Percentiles rank a stretch among this genome's conserved stretches.
These are phyloP conservation scores for Solanum paucissectum DNA, from an alignment of 257 asterid species.

Conservation along the genomic window DNA sequence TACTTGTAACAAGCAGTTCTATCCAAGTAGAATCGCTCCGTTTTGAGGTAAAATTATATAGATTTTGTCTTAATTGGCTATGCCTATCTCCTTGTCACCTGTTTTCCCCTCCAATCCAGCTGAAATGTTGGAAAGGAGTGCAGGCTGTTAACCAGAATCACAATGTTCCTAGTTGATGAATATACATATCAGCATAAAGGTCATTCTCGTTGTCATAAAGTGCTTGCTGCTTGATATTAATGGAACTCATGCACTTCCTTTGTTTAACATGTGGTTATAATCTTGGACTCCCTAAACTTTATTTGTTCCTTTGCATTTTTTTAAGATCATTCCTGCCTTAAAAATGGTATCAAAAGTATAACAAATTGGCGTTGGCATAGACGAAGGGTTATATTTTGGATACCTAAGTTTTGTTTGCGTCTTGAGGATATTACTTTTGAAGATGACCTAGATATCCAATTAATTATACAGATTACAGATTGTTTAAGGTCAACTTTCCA, in stretches of 20 bases:
- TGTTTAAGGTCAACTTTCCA: neutral
- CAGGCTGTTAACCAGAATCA: neutral
- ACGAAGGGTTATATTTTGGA: neutral
- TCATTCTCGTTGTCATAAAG: neutral
- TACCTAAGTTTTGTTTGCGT: neutral
- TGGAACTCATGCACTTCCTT: neutral
- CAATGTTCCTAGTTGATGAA: neutral
- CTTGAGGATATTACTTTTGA: neutral
- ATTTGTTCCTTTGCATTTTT: neutral
- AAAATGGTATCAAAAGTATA: neutral
- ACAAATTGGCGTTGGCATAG: neutral
- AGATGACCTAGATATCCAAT: neutral
- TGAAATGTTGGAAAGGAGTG: neutral
- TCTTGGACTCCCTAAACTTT: neutral
- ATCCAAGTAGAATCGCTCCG: slow-evolving; percentile 46
- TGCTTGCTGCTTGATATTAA: neutral
- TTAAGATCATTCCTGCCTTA: neutral
- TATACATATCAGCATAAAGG: neutral
- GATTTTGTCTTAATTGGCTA: neutral
- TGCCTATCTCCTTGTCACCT: neutral
- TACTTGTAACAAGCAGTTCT: slow-evolving; percentile 17
- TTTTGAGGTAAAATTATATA: slow-evolving; percentile 55
- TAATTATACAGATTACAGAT: neutral
- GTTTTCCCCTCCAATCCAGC: neutral
- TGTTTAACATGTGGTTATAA: neutral